phyloP scores from a whole-genome alignment of 108 stramenopile species.

The Nitzschia sp. region DNA sequence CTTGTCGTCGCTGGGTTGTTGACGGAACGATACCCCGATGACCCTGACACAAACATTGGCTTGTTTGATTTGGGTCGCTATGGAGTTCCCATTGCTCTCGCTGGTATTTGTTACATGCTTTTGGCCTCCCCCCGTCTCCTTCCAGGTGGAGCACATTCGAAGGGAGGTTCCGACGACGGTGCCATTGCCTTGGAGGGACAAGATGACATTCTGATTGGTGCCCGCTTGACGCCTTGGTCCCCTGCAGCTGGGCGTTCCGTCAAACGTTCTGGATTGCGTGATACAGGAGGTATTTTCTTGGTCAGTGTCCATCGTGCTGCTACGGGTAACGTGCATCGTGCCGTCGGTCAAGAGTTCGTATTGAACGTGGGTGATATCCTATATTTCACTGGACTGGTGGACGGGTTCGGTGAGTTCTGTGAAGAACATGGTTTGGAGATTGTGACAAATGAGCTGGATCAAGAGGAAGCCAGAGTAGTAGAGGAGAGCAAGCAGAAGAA shows the following conservation, averaged over 20 bases:
- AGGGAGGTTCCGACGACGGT: slow-evolving; percentile 12
- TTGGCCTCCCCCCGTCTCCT: slow-evolving; percentile 61
- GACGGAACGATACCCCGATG: slow-evolving; percentile 46
- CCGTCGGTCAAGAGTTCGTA: slow-evolving; percentile 87
- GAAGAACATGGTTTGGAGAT: slow-evolving; percentile 81
- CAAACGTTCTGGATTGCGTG: slow-evolving; percentile 71
- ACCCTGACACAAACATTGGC: slow-evolving; percentile 40
- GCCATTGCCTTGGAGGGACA: slow-evolving; percentile 32
- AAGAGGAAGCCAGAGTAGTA: neutral
- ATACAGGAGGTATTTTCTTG: slow-evolving; percentile 79
- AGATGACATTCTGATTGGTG: slow-evolving; percentile 70
- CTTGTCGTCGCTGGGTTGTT: slow-evolving; percentile 78
- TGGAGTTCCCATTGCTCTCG: slow-evolving; percentile 76
- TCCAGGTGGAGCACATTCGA: slow-evolving; percentile 42
- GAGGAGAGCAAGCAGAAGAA: neutral
- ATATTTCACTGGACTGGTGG: slow-evolving; percentile 84
- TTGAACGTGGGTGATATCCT: slow-evolving; percentile 80
- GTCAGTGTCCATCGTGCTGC: slow-evolving; percentile 77
- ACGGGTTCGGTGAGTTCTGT: slow-evolving; percentile 81
- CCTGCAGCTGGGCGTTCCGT: slow-evolving; percentile 74
- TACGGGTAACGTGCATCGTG: slow-evolving; percentile 81
- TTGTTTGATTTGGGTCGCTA: slow-evolving; percentile 79
- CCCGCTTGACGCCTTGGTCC: slow-evolving; percentile 72
- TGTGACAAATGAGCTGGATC: slow-evolving; percentile 67
- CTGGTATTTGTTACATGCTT: slow-evolving; percentile 74